A percentile compares a stretch with the other conserved stretches of the same genome.
Evolutionary conservation across 2,329 filamentous ascomycete genomes (phyloP).

Genomic region (Metarhizium anisopliae): DNA sequence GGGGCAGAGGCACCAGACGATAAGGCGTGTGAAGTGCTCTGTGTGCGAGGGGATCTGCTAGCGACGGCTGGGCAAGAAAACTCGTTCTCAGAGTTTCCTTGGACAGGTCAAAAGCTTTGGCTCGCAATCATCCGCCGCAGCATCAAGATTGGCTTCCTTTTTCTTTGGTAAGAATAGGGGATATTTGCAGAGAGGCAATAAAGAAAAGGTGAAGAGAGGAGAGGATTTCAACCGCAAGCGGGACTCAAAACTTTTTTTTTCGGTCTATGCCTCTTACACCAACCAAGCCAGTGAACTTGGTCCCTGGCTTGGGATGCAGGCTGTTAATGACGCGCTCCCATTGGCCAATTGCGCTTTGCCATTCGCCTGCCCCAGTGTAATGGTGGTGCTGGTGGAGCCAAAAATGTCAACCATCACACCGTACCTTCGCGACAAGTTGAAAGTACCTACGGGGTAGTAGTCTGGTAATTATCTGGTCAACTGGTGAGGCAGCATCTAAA

Average conservation of each 20-base stretch:
- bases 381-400: too few species aligned
- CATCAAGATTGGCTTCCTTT: constrained; percentile 7
- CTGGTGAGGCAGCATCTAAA: too few species aligned
- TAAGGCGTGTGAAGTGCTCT: constrained; percentile 5
- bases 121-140: constrained; percentile 28
- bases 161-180: background rate
- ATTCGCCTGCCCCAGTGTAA: too few species aligned
- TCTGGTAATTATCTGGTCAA: too few species aligned
- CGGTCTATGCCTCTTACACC: background rate
- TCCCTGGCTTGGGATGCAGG: too few species aligned
- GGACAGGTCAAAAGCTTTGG: constrained; percentile 26
- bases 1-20: constrained; percentile 16
- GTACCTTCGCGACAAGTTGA: too few species aligned
- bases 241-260: constrained; percentile 3
- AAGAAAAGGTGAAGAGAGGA: constrained; percentile 10
- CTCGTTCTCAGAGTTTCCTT: constrained; percentile 29
- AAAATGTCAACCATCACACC: too few species aligned
- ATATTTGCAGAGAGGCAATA: constrained; percentile 6
- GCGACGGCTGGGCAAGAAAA: constrained; percentile 26
- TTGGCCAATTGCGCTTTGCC: background rate
- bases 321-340: background rate
- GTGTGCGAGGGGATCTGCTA: constrained; percentile 19
- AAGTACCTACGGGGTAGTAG: too few species aligned
- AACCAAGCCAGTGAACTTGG: too few species aligned
- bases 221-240: constrained; percentile 6